phyloP scores from a whole-genome alignment of 1,284 basidiomycete genomes.

The Ustilago loliicola region DNA sequence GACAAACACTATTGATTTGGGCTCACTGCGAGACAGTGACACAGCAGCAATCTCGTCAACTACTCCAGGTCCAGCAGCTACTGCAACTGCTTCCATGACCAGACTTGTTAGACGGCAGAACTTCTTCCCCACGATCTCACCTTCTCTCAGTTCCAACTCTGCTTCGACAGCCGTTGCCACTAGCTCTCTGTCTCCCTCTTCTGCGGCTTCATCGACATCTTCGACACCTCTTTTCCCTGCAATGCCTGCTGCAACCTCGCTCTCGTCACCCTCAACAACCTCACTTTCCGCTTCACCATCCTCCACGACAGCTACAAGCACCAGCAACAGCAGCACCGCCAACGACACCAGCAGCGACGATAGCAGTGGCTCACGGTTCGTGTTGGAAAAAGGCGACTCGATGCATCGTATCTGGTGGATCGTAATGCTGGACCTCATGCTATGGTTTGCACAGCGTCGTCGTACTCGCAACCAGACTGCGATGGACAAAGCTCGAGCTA shows the following conservation, averaged over 20 bases:
- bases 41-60: background rate
- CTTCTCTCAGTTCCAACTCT: background rate
- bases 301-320: background rate
- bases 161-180: conserved; percentile 1
- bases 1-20: background rate
- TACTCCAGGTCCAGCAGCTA: background rate
- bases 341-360: background rate
- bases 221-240: background rate
- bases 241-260: background rate
- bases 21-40: background rate
- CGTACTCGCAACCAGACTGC: conserved; percentile 25
- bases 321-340: background rate
- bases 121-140: conserved; percentile 18
- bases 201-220: background rate
- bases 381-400: conserved; percentile 5
- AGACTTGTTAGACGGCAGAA: conserved; percentile 22
- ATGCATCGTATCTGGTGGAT: conserved; percentile 39
- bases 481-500: conserved; percentile 6
- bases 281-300: background rate
- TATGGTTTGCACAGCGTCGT: conserved; percentile 33
- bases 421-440: conserved; percentile 21
- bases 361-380: background rate
- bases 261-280: background rate
- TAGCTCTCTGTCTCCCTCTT: background rate
- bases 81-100: conserved; percentile 13